Evolutionary conservation across 208 protist genomes (phyloP), one percentile per base, ranked within the genome.

Genomic region (Trypanosoma congolense): DNA sequence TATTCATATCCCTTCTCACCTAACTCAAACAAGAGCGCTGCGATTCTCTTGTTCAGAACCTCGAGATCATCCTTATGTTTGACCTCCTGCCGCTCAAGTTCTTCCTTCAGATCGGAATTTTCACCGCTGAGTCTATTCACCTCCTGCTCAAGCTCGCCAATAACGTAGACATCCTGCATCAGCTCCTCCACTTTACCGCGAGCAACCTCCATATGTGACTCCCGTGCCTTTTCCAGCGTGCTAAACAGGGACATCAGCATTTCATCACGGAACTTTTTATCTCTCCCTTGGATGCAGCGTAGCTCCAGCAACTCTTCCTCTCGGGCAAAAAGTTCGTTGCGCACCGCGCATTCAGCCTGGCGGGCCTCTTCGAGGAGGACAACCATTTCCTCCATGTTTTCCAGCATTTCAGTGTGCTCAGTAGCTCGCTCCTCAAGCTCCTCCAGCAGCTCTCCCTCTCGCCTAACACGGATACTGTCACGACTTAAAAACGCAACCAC

Each of bases 1-100:
- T 73, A 73, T 38, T 80, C 75, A 21, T 50, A 33, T 1, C 63
- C 61, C 59, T 78, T 83, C 22, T 56, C 42, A 18, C 77, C 73
- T 10, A 59, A 45, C 45, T 62, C 60, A 12, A 24, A 29, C 63
- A 56, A 56, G 5, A 58, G 56, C 26, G 2, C 56, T 29, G 58
- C 53, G 33, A 60, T 54, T 33, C 59, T 66, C 3, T 42, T 43
- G 52, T 66, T 59, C 3, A 66, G 45, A 0, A 4, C 43, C 5
- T 66, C 61, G 18, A 66, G 43, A 35, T 40, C 61, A 41, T 66
- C 61, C 44, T 57, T 43, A 19, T 60, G 50, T 1, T 6, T 14
- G 8, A 40, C 36, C 6, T 26, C 24, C 5, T 38, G 61, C 8
- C 26, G 50, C 24, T 14, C 28, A 33, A 66, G 52, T n/a, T 54